Conservation (phyloP, 2,329 filamentous ascomycete species). For the Zarea fungicola region DNA sequence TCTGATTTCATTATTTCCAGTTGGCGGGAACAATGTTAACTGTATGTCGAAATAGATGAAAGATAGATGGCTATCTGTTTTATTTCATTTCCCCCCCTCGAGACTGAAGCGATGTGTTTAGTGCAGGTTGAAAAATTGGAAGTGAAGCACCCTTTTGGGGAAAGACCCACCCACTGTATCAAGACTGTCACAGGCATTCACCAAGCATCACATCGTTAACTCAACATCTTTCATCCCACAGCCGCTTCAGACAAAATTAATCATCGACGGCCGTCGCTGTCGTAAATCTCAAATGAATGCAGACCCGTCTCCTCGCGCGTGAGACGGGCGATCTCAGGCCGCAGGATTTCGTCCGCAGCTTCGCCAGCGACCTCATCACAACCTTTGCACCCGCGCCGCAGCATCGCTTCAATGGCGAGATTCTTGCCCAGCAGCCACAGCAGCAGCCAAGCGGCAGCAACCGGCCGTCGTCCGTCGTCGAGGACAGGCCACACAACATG, state of each 20-base stretch:
- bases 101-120: no score
- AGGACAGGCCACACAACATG: constrained; percentile 31
- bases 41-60: neutral
- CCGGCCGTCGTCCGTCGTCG: constrained; percentile 14
- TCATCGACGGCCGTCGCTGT: constrained; percentile 1
- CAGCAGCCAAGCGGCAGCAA: constrained; percentile 13
- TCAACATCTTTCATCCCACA: no score
- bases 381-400: constrained; percentile 63
- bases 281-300: constrained; percentile 43
- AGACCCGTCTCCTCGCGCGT: constrained; percentile 74
- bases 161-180: no score
- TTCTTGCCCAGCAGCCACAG: constrained; percentile 12
- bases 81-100: no score
- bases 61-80: no score
- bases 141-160: no score
- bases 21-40: neutral
- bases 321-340: constrained; percentile 63
- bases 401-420: constrained; percentile 62
- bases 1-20: constrained; percentile 1
- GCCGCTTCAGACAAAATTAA: neutral
- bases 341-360: constrained; percentile 58
- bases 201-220: no score
- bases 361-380: constrained; percentile 61
- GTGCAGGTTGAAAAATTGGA: no score
- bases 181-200: no score